Conservation (phyloP, 2,329 filamentous ascomycete species). For the Stagonosporopsis cucurbitacearum region DNA sequence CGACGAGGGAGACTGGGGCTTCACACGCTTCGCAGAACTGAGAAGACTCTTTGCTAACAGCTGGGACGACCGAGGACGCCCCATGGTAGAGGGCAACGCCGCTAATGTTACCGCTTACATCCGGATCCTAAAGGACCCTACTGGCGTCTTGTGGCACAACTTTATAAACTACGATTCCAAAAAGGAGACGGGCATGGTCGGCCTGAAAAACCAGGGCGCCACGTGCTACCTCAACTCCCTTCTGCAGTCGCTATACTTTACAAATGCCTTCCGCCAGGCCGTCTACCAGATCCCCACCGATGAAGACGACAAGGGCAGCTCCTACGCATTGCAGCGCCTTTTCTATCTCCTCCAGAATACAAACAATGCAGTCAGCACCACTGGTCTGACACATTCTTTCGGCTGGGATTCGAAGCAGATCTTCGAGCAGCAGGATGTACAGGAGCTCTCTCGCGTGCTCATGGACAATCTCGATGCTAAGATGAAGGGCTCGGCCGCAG, state of each 20-base stretch:
- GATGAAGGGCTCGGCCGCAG: slow-evolving; percentile 95
- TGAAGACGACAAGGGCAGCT: slow-evolving; percentile 80
- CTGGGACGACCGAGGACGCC: slow-evolving; percentile 73
- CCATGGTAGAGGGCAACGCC: slow-evolving; percentile 76
- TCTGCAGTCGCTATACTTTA: slow-evolving; percentile 55
- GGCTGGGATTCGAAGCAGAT: slow-evolving; percentile 98
- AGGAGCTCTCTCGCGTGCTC: slow-evolving; percentile 92
- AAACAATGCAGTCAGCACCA: slow-evolving; percentile 81
- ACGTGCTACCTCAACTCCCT: slow-evolving; percentile 62
- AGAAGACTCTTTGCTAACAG: slow-evolving; percentile 80
- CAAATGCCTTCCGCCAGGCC: slow-evolving; percentile 92
- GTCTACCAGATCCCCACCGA: slow-evolving; percentile 97
- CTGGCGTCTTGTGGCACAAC: slow-evolving; percentile 88
- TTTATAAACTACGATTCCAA: slow-evolving; percentile 98
- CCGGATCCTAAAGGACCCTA: slow-evolving; percentile 83
- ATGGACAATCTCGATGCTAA: slow-evolving; percentile 97
- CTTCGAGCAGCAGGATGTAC: slow-evolving; percentile 98
- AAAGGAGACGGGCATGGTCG: slow-evolving; percentile 96
- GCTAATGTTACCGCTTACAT: slow-evolving; percentile 85
- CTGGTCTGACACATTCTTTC: slow-evolving; percentile 93
- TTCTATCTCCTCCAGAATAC: slow-evolving; percentile 96
- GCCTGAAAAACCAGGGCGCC: slow-evolving; percentile 94
- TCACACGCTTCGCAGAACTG: slow-evolving; percentile 93
- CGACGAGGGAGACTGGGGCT: slow-evolving; percentile 98
- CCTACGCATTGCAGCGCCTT: slow-evolving; percentile 89